Percentiles rank a stretch among this genome's conserved stretches.
Evolutionary conservation across 2,329 filamentous ascomycete species (phyloP).

Genomic region (Trichoderma harzianum): DNA sequence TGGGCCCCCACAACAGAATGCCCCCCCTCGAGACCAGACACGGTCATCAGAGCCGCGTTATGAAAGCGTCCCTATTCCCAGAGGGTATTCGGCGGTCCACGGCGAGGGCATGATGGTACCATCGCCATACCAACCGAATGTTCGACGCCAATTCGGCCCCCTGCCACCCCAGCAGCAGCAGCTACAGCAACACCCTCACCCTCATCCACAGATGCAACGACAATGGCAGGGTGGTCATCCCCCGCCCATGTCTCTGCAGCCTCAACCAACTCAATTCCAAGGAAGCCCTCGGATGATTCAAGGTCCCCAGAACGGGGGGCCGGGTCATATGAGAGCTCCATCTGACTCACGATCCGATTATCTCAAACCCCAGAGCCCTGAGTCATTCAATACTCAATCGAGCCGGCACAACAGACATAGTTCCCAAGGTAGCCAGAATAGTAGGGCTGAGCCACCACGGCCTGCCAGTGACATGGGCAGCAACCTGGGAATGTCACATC

Average conservation of each 20-base stretch:
- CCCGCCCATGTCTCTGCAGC: background rate
- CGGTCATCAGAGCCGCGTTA: constrained; percentile 33
- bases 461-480: background rate
- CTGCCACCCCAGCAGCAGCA: background rate
- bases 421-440: background rate
- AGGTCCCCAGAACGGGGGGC: background rate
- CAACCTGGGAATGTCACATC: background rate
- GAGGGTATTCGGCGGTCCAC: constrained; percentile 35
- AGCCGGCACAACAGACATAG: background rate
- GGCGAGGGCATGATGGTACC: constrained; percentile 34
- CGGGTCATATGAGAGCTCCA: background rate
- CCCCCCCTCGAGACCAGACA: background rate
- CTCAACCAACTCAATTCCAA: background rate
- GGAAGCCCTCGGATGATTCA: background rate
- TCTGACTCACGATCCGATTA: constrained; percentile 1
- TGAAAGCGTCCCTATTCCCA: constrained; percentile 37
- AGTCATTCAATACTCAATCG: background rate
- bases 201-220: background rate
- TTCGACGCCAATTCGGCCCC: constrained; percentile 12
- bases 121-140: constrained; percentile 27
- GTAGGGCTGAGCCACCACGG: background rate
- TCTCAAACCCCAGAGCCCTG: background rate
- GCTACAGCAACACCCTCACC: background rate
- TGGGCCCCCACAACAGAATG: background rate
- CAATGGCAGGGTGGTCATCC: background rate